Percentiles rank a stretch among this genome's conserved stretches.
phyloP scores from a whole-genome alignment of 352 stramenopile genomes.

The Aphanomyces stellatus region DNA sequence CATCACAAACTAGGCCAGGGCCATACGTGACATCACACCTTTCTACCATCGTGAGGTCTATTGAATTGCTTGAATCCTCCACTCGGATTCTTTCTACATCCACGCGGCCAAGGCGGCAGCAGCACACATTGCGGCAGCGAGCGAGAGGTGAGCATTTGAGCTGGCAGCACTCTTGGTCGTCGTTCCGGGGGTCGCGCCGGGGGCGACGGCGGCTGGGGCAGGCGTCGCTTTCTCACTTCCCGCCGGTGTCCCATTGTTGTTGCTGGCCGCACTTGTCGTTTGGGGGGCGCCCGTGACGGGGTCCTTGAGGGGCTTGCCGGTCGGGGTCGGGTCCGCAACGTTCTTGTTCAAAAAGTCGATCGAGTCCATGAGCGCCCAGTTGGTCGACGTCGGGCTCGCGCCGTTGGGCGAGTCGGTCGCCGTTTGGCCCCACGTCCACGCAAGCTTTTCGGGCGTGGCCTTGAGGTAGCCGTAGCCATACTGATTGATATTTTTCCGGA shows the following conservation, averaged over 20 bases:
- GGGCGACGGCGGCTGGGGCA: no score
- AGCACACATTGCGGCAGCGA: no score
- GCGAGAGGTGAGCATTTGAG: no score
- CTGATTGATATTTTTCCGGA: slow-evolving; percentile 55
- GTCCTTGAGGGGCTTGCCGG: neutral
- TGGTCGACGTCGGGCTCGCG: neutral
- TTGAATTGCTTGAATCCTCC: no score
- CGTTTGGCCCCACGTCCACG: slow-evolving; percentile 5
- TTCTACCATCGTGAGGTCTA: no score
- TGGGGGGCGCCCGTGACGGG: neutral
- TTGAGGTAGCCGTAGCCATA: slow-evolving; percentile 71
- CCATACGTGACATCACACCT: no score
- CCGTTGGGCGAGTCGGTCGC: neutral
- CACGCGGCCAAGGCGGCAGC: no score
- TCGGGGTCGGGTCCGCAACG: neutral
- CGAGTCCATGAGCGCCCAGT: neutral
- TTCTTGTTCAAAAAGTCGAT: neutral
- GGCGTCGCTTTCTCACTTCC: no score
- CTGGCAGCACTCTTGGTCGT: no score
- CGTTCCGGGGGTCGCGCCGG: no score
- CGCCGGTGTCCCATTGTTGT: neutral
- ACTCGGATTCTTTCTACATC: no score
- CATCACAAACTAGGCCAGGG: no score
- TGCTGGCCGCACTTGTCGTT: neutral
- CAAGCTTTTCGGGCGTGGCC: slow-evolving; percentile 36